Evolutionary conservation across 345 rosid genomes (phyloP).

Genomic region (Turritis glabra): DNA sequence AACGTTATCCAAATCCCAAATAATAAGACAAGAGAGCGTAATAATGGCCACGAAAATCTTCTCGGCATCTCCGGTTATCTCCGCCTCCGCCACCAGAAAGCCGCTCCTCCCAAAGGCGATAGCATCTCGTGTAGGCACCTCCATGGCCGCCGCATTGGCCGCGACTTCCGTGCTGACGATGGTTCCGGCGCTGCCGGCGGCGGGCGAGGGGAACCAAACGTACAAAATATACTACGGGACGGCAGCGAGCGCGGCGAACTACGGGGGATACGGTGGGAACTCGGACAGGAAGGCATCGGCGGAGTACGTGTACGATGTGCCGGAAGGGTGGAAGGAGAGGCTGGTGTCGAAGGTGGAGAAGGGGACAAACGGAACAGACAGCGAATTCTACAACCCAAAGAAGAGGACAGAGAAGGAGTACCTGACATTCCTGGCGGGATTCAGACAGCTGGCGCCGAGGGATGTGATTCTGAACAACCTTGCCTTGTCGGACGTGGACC

Average conservation of each 20-base stretch:
- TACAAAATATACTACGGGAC: slow-evolving; percentile 84
- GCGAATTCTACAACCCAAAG: slow-evolving; percentile 87
- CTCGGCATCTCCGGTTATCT: slow-evolving; percentile 51
- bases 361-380: slow-evolving; percentile 90
- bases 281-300: slow-evolving; percentile 88
- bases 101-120: slow-evolving; percentile 42
- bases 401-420: slow-evolving; percentile 85
- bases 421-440: slow-evolving; percentile 77
- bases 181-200: slow-evolving; percentile 55
- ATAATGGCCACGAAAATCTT: slow-evolving; percentile 58
- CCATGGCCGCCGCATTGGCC: slow-evolving; percentile 48
- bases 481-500: slow-evolving; percentile 77
- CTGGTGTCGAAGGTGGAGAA: slow-evolving; percentile 91
- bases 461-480: slow-evolving; percentile 76
- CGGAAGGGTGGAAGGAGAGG: slow-evolving; percentile 91
- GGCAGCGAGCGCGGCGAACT: slow-evolving; percentile 94
- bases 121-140: slow-evolving; percentile 27
- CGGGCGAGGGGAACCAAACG: slow-evolving; percentile 32
- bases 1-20: slow-evolving; percentile 20
- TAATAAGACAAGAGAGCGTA: background rate
- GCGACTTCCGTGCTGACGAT: slow-evolving; percentile 54
- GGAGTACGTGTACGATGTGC: slow-evolving; percentile 88
- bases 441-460: slow-evolving; percentile 72
- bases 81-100: slow-evolving; percentile 44
- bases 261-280: slow-evolving; percentile 89